A percentile compares a stretch with the other conserved stretches of the same genome.
These are phyloP conservation scores for Taphrina deformans DNA, from an alignment of 1,139 yeast species.

Conservation along the genomic window DNA sequence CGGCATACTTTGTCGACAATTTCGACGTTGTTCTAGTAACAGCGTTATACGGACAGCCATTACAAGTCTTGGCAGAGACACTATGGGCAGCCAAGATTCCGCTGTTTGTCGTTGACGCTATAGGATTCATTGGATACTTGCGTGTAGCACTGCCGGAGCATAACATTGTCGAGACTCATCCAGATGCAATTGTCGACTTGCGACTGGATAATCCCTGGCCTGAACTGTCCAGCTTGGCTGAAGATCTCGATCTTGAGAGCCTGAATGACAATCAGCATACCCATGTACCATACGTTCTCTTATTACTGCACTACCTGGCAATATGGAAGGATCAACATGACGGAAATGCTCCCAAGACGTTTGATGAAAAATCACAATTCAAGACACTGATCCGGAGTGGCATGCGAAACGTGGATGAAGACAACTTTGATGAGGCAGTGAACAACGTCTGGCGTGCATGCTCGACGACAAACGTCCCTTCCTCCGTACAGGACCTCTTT, in stretches of 20 bases:
- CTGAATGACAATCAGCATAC: conserved; percentile 59
- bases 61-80: conserved; percentile 45
- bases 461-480: conserved; percentile 34
- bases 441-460: conserved; percentile 54
- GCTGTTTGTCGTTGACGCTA: conserved; percentile 53
- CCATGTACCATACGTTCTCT: conserved; percentile 71
- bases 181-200: conserved; percentile 63
- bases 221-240: conserved; percentile 58
- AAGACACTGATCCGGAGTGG: conserved; percentile 47
- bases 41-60: conserved; percentile 35
- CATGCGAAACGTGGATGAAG: conserved; percentile 49
- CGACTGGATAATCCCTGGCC: conserved; percentile 76
- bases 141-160: conserved; percentile 57
- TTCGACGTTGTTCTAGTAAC: conserved; percentile 59
- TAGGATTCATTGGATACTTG: conserved; percentile 71
- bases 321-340: conserved; percentile 44
- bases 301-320: conserved; percentile 60
- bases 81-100: conserved; percentile 57
- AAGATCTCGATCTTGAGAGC: conserved; percentile 53
- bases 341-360: conserved; percentile 50
- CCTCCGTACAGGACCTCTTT: conserved; percentile 23
- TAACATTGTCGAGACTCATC: conserved; percentile 73
- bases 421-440: conserved; percentile 73
- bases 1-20: conserved; percentile 51
- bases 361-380: conserved; percentile 55